Evolutionary conservation across 2,329 filamentous ascomycete genomes (phyloP), one percentile per base, ranked within the genome.

Genomic region (Shiraia bambusicola): DNA sequence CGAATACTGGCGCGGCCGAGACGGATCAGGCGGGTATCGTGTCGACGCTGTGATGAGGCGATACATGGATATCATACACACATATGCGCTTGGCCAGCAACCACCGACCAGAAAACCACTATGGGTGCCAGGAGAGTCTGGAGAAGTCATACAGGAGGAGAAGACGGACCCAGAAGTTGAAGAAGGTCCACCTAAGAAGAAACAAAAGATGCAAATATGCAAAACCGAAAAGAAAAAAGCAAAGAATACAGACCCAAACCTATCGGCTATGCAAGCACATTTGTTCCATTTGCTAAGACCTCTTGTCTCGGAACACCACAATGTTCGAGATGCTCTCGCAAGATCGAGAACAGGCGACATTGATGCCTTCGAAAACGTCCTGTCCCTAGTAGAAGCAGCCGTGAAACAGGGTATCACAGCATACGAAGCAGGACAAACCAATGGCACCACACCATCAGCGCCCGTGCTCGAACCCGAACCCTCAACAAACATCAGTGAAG

Each of bases 201-300:
- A 64, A 37, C 47, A 55, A 30, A 69, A 64, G 19, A 22, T 5
- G 42, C 49, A 57, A 37, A 63, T 57, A 37, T 54, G 56, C 24
- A 52, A 79, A 48, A 71, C 70, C 39, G 73, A 75, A 36, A 74
- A 72, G 53, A 70, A 65, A 46, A 75, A 74, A 10, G 70, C 72
- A 46, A 67, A 72, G 52, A 58, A 80, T 72, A 66, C 63, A 3
- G 77, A 78, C 16, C 76, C 79, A 3, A 97, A 93, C 66, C 75
- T 95, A 34, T 76, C 80, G 9, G 83, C 83, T 25, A 88, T 96
- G 77, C 91, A 97, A 68, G 83, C 89, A 1, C 93, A 98, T 68
- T 80, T 96, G 30, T 98, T 98, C 75, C 87, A 95, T 66, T 79
- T 98, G 17, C 79, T 97, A 15, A 81, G 92, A 12, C 84, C 92